phyloP scores from a whole-genome alignment of 2,329 filamentous ascomycete genomes.

The Fusarium luffae region DNA sequence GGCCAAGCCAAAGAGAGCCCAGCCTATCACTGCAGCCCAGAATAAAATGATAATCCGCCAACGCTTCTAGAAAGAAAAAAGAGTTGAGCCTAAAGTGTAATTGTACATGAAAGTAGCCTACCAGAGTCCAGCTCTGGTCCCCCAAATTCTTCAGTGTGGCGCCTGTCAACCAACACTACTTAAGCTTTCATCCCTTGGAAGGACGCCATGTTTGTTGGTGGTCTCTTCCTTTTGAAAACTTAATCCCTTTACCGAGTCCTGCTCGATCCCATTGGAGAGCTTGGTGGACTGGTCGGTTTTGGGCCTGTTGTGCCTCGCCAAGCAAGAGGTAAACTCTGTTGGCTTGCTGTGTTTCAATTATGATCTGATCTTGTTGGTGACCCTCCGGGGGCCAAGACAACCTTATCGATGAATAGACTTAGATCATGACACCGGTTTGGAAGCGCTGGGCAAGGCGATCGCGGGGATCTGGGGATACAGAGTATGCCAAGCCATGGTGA shows the following conservation, averaged over 20 bases:
- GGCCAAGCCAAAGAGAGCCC: slow-evolving; percentile 10
- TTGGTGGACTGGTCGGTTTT: slow-evolving; percentile 15
- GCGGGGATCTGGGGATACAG: slow-evolving; percentile 52
- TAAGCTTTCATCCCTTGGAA: slow-evolving; percentile 2
- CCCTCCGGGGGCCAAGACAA: slow-evolving; percentile 50
- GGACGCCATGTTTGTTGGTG: not conserved
- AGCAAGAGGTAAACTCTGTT: not conserved
- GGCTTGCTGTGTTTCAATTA: slow-evolving; percentile 25
- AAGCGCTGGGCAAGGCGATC: slow-evolving; percentile 44
- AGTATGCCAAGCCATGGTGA: slow-evolving; percentile 51
- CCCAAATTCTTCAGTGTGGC: slow-evolving; percentile 8
- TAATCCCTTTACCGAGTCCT: slow-evolving; percentile 12
- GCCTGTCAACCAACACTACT: slow-evolving; percentile 17
- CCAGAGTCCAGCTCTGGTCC: slow-evolving; percentile 5
- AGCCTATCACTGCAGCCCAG: not conserved
- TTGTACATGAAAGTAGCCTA: slow-evolving; percentile 16
- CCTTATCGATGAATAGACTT: not conserved
- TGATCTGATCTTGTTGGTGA: slow-evolving; percentile 55
- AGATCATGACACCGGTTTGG: slow-evolving; percentile 33
- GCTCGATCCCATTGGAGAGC: slow-evolving; percentile 30
- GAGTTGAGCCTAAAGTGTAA: not conserved
- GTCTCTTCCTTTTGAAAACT: not conserved
- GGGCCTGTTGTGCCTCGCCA: not conserved
- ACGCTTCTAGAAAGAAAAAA: not conserved
- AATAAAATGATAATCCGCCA: not conserved